Evolutionary conservation across 2,329 filamentous ascomycete species (phyloP), one percentile per base, ranked within the genome.

Genomic region (Exophiala mesophila): DNA sequence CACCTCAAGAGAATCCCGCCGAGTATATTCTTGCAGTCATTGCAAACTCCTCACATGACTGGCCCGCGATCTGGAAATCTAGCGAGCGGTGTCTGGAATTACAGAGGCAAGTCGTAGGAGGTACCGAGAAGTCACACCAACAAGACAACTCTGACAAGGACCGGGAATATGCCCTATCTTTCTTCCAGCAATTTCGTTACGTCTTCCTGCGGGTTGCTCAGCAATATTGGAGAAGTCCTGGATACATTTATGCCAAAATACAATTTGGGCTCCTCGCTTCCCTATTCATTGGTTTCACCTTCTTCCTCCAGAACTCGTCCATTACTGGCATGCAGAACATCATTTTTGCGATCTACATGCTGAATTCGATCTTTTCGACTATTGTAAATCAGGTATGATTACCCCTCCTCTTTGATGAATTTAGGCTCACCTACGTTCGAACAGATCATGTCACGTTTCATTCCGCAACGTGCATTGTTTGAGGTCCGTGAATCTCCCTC

Each of bases 151-250:
- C n/a, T n/a, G n/a, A n/a, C n/a, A n/a, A n/a, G n/a, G n/a, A n/a
- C n/a, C n/a, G n/a, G n/a, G n/a, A n/a, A n/a, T n/a, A n/a, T n/a
- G 29, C 29, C 7, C 7, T 32, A 13, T 13, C 29, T 7, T 32
- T 32, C 15, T 13, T 32, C 29, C 13, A 32, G 6, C 29, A 32
- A 13, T 6, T 32, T 7, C 6, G 6, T 13, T 17, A 32, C 29
- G 15, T 13, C 13, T 7, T 13, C 10, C 29, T 7, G 12, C 29
- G 29, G 6, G 29, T 90, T 16, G 90, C 90, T 69, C 77, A 88
- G 61, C 86, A 94, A 62, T 92, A 90, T 73, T 94, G 87, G 86
- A 82, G 88, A 46, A 87, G 82, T 2, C 88, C 87, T 0, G 76
- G 78, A 2, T 85, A 85, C 49, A 60, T 81, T 40, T 76, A 77